Evolutionary conservation across 1,284 basidiomycete species (phyloP).

Genomic region (Cryptococcus maquisensis): DNA sequence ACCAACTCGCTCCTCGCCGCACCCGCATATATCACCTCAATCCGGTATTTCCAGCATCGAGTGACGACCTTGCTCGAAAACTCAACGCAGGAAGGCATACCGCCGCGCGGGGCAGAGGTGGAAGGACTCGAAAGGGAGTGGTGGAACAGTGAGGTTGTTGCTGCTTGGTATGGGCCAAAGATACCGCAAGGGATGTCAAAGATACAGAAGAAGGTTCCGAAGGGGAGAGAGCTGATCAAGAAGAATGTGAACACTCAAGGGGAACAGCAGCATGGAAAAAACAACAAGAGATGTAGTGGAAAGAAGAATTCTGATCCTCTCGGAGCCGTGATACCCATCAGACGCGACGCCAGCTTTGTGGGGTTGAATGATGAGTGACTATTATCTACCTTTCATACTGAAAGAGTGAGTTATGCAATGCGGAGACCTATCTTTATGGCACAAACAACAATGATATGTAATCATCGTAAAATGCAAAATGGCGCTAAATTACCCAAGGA

Average conservation of each 20-base stretch:
- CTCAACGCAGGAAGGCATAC: not conserved
- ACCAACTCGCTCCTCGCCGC: not conserved
- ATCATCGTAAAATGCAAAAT: no score
- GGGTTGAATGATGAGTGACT: slow-evolving; percentile 2
- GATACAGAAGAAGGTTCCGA: not conserved
- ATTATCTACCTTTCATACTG: not conserved
- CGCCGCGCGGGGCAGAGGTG: not conserved
- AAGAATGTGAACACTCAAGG: not conserved
- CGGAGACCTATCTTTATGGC: not conserved
- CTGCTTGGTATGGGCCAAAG: slow-evolving; percentile 26
- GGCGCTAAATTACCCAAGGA: no score
- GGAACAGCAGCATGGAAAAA: not conserved
- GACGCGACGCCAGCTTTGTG: not conserved
- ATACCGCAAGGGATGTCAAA: not conserved
- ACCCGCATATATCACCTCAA: not conserved
- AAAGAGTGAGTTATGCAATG: no score
- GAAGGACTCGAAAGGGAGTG: slow-evolving; percentile 22
- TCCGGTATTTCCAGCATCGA: not conserved
- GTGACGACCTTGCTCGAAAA: not conserved
- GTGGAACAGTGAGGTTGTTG: slow-evolving; percentile 23
- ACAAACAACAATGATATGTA: not conserved
- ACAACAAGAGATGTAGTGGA: not conserved
- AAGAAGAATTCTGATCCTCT: not conserved
- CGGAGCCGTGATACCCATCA: not conserved
- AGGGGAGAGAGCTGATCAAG: not conserved